Base-by-base conservation (phyloP, 768 basidiomycete genomes). In the Leccinum uliginosum region DNA sequence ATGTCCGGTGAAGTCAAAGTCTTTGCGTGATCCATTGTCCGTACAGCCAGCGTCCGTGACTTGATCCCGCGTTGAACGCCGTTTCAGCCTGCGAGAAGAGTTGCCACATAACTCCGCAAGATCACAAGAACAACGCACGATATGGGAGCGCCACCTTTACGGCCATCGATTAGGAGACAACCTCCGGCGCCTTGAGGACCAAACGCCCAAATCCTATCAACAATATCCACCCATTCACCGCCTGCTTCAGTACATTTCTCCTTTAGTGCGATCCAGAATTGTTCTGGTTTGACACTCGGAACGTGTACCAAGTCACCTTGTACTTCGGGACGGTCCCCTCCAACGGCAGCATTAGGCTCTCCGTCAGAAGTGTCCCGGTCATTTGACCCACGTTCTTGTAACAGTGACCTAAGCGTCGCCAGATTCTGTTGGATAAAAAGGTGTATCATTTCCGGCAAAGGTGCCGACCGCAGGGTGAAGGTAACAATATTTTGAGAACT, bases 131-230 rank as follows among this genome's bases (percentile, higher is more conserved):
- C 26, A 46, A 78, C 87, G 66, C 61, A 87, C 87, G 88, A 89
- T 60, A 78, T 75, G 50, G 75, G 69, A 43, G 69, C 50, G 21
- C 62, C 70, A 38, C 75, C 73, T 52, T 79, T 76, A 55, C 89
- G 79, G 10, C 76, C 74, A 70, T 99, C 96, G 17, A 98, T 76
- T 11, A 99, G 74, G 11, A 99, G 67, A 69, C 95, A 97, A 10
- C 89, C 85, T 0, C 96, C 96, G 19, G 88, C 84, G 53, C 84
- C 75, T 62, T 89, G 89, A 0, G 96, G 96, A 0, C 97, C 97
- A 72, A 98, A 94, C 19, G 90, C 84, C 93, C 93, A 95, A 3
- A 95, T 81, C 53, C 74, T 79, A 51, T 93, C 87, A 0, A 74
- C 76, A 11, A 92, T 67, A 43, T 82, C 83, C 5, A 68, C 72